Percentiles rank a stretch among this genome's conserved stretches.
phyloP scores from a whole-genome alignment of 768 basidiomycete species.

The Tephrocybe sp. region DNA sequence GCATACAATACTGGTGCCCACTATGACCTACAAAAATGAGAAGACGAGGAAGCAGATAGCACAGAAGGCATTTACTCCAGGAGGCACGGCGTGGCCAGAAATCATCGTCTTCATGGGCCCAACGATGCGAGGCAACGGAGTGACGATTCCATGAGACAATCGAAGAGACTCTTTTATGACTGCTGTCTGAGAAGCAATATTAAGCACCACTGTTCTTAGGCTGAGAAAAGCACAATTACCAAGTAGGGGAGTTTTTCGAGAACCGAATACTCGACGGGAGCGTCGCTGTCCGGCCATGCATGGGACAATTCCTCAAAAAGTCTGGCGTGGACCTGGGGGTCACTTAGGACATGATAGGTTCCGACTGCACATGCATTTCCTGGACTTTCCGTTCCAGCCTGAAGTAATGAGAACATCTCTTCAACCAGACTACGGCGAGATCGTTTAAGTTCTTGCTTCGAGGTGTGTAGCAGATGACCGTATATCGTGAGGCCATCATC shows the following conservation, averaged over 20 bases:
- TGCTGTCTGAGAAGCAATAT: conserved; percentile 33
- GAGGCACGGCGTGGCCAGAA: conserved; percentile 34
- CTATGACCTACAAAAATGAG: conserved; percentile 33
- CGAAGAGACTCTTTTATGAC: conserved; percentile 49
- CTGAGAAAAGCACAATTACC: conserved; percentile 24
- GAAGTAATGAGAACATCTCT: conserved; percentile 36
- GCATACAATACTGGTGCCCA: conserved; percentile 37
- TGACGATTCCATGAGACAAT: conserved; percentile 40
- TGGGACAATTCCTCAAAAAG: conserved; percentile 33
- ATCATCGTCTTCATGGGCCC: conserved; percentile 33
- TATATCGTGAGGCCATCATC: conserved; percentile 22
- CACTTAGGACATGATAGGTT: conserved; percentile 35
- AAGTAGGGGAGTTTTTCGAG: conserved; percentile 45
- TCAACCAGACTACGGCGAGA: conserved; percentile 24
- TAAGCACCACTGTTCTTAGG: neutral
- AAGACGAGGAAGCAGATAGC: neutral
- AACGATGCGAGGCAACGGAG: conserved; percentile 43
- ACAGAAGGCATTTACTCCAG: conserved; percentile 26
- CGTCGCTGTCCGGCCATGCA: conserved; percentile 35
- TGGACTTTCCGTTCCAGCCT: conserved; percentile 39
- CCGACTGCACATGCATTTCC: conserved; percentile 38
- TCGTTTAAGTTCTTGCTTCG: conserved; percentile 2
- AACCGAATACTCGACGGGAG: conserved; percentile 21
- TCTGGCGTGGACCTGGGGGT: conserved; percentile 22
- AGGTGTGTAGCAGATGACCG: conserved; percentile 18